These are phyloP conservation scores for Aspergillus funiculosus DNA, from an alignment of 495 filamentous ascomycete genomes.

Conservation along the genomic window DNA sequence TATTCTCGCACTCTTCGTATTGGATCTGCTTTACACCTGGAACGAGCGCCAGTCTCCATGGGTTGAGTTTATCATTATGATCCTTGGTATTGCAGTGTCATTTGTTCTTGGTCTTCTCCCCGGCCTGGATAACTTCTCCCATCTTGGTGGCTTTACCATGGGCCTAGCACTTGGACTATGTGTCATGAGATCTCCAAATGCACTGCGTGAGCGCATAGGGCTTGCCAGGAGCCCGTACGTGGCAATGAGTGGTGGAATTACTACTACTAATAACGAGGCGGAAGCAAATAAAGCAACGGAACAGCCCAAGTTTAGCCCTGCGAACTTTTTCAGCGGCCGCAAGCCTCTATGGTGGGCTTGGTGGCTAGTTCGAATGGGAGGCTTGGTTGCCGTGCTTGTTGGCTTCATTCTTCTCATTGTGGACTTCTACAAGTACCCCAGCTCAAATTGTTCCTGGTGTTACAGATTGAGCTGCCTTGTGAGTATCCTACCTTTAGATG, in stretches of 20 bases:
- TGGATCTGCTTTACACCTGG: slow-evolving; percentile 94
- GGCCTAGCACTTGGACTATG: slow-evolving; percentile 81
- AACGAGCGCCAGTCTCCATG: slow-evolving; percentile 63
- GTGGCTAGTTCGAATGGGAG: slow-evolving; percentile 82
- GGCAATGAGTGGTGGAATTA: slow-evolving; percentile 47
- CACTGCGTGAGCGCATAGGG: slow-evolving; percentile 69
- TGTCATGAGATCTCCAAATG: slow-evolving; percentile 78
- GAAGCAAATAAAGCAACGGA: slow-evolving; percentile 24
- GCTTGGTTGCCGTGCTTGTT: slow-evolving; percentile 70
- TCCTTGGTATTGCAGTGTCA: slow-evolving; percentile 77
- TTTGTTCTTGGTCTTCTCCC: slow-evolving; percentile 91
- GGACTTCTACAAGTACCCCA: slow-evolving; percentile 79
- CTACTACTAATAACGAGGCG: slow-evolving; percentile 39
- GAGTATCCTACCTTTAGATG: slow-evolving; percentile 37
- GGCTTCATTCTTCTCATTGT: slow-evolving; percentile 79
- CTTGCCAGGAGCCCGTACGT: slow-evolving; percentile 59
- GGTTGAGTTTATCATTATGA: slow-evolving; percentile 76
- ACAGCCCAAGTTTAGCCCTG: slow-evolving; percentile 36
- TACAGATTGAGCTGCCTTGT: slow-evolving; percentile 90
- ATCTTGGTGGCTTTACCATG: slow-evolving; percentile 95
- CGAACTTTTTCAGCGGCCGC: slow-evolving; percentile 84
- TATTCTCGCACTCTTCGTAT: slow-evolving; percentile 75
- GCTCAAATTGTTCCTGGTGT: slow-evolving; percentile 78
- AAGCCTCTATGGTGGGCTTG: slow-evolving; percentile 95
- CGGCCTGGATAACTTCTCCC: slow-evolving; percentile 92